Evolutionary conservation across 169 alveolate genomes (phyloP).

Genomic region (Eimeria sp.): DNA sequence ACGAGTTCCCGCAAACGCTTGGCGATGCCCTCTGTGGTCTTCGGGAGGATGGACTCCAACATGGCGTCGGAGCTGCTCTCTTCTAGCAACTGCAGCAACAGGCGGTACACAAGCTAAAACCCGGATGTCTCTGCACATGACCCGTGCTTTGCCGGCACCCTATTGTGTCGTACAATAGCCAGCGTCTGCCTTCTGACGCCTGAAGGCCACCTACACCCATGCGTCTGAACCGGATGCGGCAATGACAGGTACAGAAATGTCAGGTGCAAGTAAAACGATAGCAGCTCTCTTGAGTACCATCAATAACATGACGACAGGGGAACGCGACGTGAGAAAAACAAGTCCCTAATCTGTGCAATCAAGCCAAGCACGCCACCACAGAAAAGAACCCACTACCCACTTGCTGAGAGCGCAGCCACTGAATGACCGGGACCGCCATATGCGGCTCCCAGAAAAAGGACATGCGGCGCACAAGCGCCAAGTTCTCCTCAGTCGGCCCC

Average conservation of each 20-base stretch:
- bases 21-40: conserved; percentile 64
- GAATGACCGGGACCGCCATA: conserved; percentile 78
- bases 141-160: not conserved
- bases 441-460: conserved; percentile 82
- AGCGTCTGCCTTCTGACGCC: not conserved
- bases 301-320: not conserved
- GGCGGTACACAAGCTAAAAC: not conserved
- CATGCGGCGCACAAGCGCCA: conserved; percentile 81
- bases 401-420: conserved; percentile 75
- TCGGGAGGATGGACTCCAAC: conserved; percentile 57
- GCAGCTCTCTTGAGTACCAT: not conserved
- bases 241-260: not conserved
- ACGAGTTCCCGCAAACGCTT: conserved; percentile 57
- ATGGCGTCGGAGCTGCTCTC: conserved; percentile 51
- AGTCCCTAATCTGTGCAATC: not conserved
- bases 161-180: not conserved
- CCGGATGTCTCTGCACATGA: not conserved
- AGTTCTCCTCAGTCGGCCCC: conserved; percentile 78
- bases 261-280: not conserved
- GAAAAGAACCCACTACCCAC: not conserved
- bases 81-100: conserved; percentile 54
- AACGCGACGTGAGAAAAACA: not conserved
- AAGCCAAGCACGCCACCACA: not conserved
- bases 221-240: no score
- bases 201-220: not conserved